phyloP scores from a whole-genome alignment of 495 filamentous ascomycete species.

The Talaromyces stipitatus region DNA sequence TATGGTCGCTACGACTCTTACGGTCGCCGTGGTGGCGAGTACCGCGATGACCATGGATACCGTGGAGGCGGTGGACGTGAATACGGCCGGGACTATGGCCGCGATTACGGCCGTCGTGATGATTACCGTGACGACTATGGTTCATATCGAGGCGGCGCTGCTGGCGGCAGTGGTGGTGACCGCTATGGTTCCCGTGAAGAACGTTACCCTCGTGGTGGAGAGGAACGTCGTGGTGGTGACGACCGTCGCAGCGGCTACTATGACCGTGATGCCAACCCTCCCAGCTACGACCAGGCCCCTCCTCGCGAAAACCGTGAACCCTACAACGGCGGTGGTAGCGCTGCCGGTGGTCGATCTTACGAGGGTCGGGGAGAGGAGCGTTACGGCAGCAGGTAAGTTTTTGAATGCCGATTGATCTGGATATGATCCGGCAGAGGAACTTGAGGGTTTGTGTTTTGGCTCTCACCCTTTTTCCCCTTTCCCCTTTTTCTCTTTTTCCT shows the following conservation, averaged over 20 bases:
- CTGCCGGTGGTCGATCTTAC: conserved; percentile 44
- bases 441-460: conserved; percentile 30
- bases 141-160: conserved; percentile 44
- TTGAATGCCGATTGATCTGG: conserved; percentile 23
- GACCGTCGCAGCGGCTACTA: conserved; percentile 38
- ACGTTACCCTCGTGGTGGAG: conserved; percentile 55
- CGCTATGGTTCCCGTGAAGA: conserved; percentile 62
- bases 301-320: conserved; percentile 55
- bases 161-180: conserved; percentile 47
- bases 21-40: conserved; percentile 44
- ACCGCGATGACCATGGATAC: conserved; percentile 51
- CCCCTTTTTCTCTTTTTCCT: background rate
- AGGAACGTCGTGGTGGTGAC: conserved; percentile 51
- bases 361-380: conserved; percentile 41
- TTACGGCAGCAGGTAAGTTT: conserved; percentile 36
- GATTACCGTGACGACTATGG: conserved; percentile 34
- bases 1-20: conserved; percentile 50
- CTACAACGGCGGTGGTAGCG: conserved; percentile 23
- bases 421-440: conserved; percentile 24
- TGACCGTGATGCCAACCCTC: conserved; percentile 31
- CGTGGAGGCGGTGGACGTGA: conserved; percentile 44
- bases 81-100: conserved; percentile 45
- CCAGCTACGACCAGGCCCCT: conserved; percentile 46
- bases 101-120: conserved; percentile 35
- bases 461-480: background rate